Conservation (phyloP, 2,329 filamentous ascomycete species). For the Penicillium sp. region DNA sequence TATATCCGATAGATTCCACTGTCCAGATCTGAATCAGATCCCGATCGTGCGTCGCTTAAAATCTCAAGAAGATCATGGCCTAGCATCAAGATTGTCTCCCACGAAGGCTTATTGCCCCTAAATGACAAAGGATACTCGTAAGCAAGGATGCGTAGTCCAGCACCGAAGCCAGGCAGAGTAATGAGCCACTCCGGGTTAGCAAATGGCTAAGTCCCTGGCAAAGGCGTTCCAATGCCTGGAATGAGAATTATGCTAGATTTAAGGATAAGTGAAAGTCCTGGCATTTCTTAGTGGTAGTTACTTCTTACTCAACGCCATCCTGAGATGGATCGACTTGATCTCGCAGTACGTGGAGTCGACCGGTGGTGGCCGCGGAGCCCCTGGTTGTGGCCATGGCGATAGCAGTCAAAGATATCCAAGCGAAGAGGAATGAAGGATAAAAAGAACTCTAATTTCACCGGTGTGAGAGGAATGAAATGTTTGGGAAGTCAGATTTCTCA, state of each 20-base stretch:
- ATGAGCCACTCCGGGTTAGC: background rate
- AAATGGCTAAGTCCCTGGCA: background rate
- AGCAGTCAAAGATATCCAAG: background rate
- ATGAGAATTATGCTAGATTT: background rate
- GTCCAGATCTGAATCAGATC: background rate
- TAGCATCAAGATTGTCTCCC: conserved; percentile 1
- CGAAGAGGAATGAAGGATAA: background rate
- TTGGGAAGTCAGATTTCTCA: conserved; percentile 1
- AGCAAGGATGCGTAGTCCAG: background rate
- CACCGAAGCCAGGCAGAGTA: conserved; percentile 1
- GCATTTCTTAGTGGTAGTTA: background rate
- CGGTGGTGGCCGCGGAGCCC: background rate
- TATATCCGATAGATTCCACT: background rate
- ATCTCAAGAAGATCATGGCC: background rate
- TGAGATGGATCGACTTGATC: background rate
- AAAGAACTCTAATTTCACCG: background rate
- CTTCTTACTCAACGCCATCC: background rate
- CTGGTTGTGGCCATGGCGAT: background rate
- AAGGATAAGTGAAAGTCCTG: background rate
- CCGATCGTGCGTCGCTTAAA: background rate
- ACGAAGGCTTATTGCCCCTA: background rate
- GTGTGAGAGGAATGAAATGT: background rate
- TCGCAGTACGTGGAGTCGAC: background rate
- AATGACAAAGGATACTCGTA: conserved; percentile 1
- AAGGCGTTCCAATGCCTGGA: conserved; percentile 1